These are phyloP conservation scores for Leucaena leucocephala DNA, from an alignment of 306 rosid species.

Conservation along the genomic window DNA sequence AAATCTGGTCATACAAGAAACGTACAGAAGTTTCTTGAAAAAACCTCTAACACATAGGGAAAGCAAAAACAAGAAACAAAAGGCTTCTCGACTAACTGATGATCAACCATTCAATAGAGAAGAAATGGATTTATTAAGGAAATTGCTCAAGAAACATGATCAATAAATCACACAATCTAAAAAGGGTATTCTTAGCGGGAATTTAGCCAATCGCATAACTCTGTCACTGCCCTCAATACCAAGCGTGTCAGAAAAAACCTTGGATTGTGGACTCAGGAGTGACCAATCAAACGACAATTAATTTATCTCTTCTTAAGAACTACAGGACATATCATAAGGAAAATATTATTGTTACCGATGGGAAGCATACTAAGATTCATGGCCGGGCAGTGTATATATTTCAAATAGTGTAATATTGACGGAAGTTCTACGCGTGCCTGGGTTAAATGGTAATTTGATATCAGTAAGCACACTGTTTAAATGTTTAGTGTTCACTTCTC, in stretches of 20 bases:
- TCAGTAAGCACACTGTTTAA: background rate
- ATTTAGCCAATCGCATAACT: background rate
- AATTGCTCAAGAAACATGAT: background rate
- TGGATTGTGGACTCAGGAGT: background rate
- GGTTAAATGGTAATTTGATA: too few species aligned
- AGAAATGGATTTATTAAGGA: background rate
- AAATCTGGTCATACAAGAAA: background rate
- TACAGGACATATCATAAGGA: background rate
- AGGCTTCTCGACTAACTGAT: background rate
- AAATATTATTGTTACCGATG: too few species aligned
- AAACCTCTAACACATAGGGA: background rate
- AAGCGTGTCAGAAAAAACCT: background rate
- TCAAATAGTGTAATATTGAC: background rate
- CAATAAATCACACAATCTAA: background rate
- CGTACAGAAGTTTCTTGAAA: background rate
- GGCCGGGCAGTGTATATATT: background rate
- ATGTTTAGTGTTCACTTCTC: background rate
- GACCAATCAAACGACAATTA: background rate
- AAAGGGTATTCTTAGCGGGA: background rate
- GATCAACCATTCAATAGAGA: background rate
- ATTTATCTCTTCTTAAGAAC: background rate
- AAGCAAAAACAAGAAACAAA: background rate
- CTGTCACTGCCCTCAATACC: background rate
- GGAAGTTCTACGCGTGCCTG: too few species aligned
- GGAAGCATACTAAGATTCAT: background rate